A percentile compares a stretch with the other conserved stretches of the same genome.
Conservation (phyloP, 148 eudicot genomes). For the Rhododendron vialii region DNA sequence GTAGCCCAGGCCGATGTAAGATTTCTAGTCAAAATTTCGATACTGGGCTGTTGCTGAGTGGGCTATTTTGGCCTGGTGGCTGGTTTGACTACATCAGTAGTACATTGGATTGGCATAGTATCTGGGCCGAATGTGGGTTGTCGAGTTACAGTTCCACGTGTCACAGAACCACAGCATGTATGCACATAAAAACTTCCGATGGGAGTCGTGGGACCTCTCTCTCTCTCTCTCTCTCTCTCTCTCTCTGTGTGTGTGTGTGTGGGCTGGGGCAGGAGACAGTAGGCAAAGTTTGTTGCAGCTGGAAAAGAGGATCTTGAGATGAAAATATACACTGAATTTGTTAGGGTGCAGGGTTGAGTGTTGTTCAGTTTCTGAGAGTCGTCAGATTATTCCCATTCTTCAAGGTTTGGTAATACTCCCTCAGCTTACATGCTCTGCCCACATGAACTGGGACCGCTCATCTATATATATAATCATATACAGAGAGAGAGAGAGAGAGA, state of each 20-base stretch:
- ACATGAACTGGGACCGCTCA: neutral
- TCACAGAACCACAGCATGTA: neutral
- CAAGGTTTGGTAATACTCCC: neutral
- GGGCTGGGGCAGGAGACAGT: neutral
- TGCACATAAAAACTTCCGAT: neutral
- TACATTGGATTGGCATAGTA: neutral
- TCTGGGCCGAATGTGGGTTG: neutral
- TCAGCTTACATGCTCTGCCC: neutral
- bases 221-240: neutral
- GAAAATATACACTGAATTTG: neutral
- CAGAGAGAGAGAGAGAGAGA: neutral
- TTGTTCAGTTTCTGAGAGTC: neutral
- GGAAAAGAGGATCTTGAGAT: neutral
- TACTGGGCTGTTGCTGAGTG: neutral
- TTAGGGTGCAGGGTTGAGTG: neutral
- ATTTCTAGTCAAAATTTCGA: neutral
- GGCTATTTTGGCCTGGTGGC: neutral
- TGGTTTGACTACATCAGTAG: neutral
- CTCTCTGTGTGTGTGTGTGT: neutral
- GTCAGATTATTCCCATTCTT: slow-evolving; percentile 5
- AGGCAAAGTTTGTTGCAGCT: neutral
- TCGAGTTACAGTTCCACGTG: neutral
- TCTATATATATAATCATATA: neutral
- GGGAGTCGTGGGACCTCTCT: neutral
- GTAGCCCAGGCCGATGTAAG: neutral